These are phyloP conservation scores for Datura wrightii DNA, from an alignment of 257 asterid species.

Conservation along the genomic window DNA sequence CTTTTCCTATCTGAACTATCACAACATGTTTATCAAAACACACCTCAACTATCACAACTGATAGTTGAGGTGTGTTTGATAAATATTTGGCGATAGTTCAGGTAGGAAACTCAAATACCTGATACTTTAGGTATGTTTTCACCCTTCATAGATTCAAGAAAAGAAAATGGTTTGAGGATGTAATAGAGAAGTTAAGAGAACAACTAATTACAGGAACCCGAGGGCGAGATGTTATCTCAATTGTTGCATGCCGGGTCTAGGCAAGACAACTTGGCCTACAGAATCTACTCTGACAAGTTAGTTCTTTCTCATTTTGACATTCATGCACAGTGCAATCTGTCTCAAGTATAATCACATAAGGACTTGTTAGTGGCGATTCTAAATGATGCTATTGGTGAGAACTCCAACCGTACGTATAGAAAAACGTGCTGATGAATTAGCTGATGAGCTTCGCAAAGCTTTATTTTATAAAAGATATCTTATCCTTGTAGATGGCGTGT, in stretches of 20 bases:
- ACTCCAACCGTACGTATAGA: neutral
- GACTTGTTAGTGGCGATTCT: conserved; percentile 1
- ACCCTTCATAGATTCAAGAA: no score
- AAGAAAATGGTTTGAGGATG: no score
- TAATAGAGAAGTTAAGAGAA: no score
- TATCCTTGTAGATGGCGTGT: conserved; percentile 28
- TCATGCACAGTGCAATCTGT: conserved; percentile 23
- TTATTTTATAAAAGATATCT: conserved; percentile 4
- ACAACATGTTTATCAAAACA: no score
- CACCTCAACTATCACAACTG: no score
- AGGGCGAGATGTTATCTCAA: neutral
- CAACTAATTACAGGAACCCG: no score
- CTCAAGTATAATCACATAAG: conserved; percentile 23
- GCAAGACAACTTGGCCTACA: conserved; percentile 31
- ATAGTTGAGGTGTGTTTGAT: no score
- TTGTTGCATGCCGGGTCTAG: conserved; percentile 25
- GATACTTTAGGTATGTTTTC: no score
- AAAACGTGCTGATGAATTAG: neutral
- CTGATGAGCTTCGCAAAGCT: neutral
- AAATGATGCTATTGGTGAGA: neutral
- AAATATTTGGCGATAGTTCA: no score
- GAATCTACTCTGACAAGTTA: neutral
- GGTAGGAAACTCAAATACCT: no score
- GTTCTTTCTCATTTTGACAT: neutral
- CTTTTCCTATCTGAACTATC: no score